These are phyloP conservation scores for Ophiorrhiza pumila DNA, from an alignment of 257 asterid species.

Conservation along the genomic window DNA sequence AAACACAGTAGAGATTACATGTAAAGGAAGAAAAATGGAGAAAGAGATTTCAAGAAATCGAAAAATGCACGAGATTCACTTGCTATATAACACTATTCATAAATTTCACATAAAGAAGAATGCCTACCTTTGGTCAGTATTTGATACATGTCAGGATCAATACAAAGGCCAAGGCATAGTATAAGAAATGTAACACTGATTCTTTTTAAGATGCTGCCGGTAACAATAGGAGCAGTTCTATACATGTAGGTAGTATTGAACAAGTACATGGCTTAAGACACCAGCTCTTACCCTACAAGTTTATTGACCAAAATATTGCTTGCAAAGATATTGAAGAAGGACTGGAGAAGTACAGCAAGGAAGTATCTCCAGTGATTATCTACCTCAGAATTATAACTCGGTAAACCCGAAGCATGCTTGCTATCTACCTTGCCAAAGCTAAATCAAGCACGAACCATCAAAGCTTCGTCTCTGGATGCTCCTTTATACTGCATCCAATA, in stretches of 20 bases:
- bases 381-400: constrained; percentile 8
- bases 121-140: not conserved
- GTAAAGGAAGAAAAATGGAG: not conserved
- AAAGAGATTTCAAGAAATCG: not conserved
- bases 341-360: not conserved
- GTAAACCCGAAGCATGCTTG: constrained; percentile 16
- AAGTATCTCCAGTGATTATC: constrained; percentile 3
- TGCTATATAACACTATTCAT: not conserved
- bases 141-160: not conserved
- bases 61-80: not conserved
- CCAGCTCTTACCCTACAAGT: constrained; percentile 1
- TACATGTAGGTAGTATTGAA: not conserved
- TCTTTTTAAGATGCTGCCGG: not conserved
- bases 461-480: constrained; percentile 56
- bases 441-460: constrained; percentile 21
- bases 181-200: not conserved
- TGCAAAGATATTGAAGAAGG: not conserved
- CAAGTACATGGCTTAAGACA: not conserved
- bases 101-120: not conserved
- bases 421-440: constrained; percentile 22
- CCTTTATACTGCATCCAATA: constrained; percentile 89
- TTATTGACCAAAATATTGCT: constrained; percentile 5
- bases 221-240: not conserved
- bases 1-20: not conserved
- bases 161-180: not conserved